Percentiles rank a stretch among this genome's conserved stretches.
Conservation (phyloP, 2,329 filamentous ascomycete species). For the Colletotrichum endophyticum region DNA sequence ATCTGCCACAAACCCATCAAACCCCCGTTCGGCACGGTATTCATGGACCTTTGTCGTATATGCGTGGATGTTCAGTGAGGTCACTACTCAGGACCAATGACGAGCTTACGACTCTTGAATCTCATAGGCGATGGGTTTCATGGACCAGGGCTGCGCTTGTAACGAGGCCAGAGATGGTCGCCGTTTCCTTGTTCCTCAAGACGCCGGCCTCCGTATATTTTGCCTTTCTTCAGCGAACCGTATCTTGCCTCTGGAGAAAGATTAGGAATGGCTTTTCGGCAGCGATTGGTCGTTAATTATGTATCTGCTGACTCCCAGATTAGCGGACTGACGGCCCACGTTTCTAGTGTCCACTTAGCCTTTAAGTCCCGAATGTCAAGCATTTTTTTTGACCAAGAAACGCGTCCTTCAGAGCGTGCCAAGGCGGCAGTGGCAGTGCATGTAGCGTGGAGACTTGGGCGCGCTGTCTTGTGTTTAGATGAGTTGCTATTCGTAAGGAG, state of each 20-base stretch:
- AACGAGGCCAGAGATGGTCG: not conserved
- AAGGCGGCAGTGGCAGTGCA: not conserved
- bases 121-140: not conserved
- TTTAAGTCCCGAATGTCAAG: not conserved
- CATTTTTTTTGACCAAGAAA: not conserved
- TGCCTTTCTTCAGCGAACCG: not conserved
- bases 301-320: not conserved
- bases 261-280: not conserved
- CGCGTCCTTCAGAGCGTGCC: not conserved
- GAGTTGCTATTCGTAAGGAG: not conserved
- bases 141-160: not conserved
- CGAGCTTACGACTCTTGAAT: not conserved
- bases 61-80: not conserved
- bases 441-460: not conserved
- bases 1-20: not conserved
- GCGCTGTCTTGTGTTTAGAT: not conserved
- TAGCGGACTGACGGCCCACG: not conserved
- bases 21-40: not conserved
- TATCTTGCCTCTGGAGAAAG: not conserved
- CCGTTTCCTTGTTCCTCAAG: not conserved
- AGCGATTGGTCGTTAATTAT: not conserved
- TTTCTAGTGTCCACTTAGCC: not conserved
- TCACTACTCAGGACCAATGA: not conserved
- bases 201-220: not conserved
- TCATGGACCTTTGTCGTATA: too few relatives aligned